These are phyloP conservation scores for Chara braunii DNA, from an alignment of 139 green algal species.

Conservation along the genomic window DNA sequence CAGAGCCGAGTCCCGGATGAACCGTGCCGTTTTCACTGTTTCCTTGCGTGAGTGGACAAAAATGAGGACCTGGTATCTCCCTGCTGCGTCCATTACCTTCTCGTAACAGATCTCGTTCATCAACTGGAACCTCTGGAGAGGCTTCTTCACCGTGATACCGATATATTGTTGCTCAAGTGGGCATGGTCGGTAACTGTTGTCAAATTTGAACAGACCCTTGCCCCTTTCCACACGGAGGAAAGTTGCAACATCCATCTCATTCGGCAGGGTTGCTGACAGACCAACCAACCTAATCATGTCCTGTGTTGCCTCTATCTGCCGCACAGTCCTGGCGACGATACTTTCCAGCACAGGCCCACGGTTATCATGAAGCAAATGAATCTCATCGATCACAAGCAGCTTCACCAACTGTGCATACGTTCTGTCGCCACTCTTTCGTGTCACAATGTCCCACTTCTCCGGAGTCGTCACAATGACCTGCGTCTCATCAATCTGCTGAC, in stretches of 20 bases:
- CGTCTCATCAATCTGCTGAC: constrained; percentile 77
- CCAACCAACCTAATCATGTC: constrained; percentile 91
- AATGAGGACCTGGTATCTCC: constrained; percentile 86
- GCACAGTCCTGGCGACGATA: constrained; percentile 87
- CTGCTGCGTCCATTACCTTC: constrained; percentile 85
- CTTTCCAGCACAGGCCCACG: constrained; percentile 89
- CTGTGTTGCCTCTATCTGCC: constrained; percentile 83
- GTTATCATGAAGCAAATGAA: constrained; percentile 94
- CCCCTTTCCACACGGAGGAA: constrained; percentile 85
- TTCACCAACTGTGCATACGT: constrained; percentile 79
- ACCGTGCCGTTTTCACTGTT: constrained; percentile 82
- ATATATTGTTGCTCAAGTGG: constrained; percentile 95
- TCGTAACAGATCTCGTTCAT: constrained; percentile 90
- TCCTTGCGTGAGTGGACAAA: constrained; percentile 98
- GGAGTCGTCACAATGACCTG: constrained; percentile 97
- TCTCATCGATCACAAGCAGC: constrained; percentile 97
- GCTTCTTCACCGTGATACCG: constrained; percentile 90
- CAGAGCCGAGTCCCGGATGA: constrained; percentile 42
- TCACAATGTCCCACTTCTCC: constrained; percentile 99
- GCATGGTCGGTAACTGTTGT: constrained; percentile 82
- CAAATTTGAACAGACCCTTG: constrained; percentile 93
- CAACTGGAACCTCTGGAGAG: constrained; percentile 92
- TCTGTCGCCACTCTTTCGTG: constrained; percentile 83
- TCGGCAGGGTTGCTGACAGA: constrained; percentile 91
- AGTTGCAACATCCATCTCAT: constrained; percentile 90